Evolutionary conservation across 106 monocot species (phyloP).

Genomic region (Xerophyta viscosa): DNA sequence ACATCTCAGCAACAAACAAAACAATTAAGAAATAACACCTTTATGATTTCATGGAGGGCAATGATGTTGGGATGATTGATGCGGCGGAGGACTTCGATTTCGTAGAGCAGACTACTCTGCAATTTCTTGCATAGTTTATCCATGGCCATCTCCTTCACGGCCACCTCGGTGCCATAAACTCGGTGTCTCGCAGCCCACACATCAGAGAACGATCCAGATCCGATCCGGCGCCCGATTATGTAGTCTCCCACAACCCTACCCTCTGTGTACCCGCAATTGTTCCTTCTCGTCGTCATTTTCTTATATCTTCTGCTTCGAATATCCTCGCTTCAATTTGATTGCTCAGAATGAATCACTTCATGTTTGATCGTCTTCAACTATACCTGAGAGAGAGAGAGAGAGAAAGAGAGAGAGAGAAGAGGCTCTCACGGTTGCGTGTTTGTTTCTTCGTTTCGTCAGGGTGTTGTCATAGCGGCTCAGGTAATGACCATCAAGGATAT

Average conservation of each 20-base stretch:
- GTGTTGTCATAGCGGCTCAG: too few relatives aligned
- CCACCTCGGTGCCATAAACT: slow-evolving; percentile 54
- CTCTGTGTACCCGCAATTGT: slow-evolving; percentile 18
- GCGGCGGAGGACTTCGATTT: slow-evolving; percentile 60
- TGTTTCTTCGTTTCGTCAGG: too few relatives aligned
- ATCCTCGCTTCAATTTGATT: too few relatives aligned
- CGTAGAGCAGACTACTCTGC: slow-evolving; percentile 76
- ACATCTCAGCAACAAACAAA: background rate
- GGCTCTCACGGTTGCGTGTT: too few relatives aligned
- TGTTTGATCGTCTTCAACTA: too few relatives aligned
- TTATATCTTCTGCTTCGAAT: too few relatives aligned
- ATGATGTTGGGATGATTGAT: slow-evolving; percentile 87
- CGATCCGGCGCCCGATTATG: slow-evolving; percentile 69
- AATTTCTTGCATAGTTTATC: slow-evolving; percentile 75
- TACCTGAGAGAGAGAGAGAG: too few relatives aligned
- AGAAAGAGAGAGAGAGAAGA: too few relatives aligned
- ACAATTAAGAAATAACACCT: slow-evolving; percentile 30
- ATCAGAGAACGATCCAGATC: slow-evolving; percentile 79
- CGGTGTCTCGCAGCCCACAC: slow-evolving; percentile 85
- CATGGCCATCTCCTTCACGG: slow-evolving; percentile 89
- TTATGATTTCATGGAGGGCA: slow-evolving; percentile 57
- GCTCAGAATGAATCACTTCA: too few relatives aligned
- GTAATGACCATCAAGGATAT: too few relatives aligned
- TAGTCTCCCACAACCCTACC: slow-evolving; percentile 77
- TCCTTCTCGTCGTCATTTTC: background rate